phyloP scores from a whole-genome alignment of 1,284 basidiomycete species.

The Trichosporon sp. region DNA sequence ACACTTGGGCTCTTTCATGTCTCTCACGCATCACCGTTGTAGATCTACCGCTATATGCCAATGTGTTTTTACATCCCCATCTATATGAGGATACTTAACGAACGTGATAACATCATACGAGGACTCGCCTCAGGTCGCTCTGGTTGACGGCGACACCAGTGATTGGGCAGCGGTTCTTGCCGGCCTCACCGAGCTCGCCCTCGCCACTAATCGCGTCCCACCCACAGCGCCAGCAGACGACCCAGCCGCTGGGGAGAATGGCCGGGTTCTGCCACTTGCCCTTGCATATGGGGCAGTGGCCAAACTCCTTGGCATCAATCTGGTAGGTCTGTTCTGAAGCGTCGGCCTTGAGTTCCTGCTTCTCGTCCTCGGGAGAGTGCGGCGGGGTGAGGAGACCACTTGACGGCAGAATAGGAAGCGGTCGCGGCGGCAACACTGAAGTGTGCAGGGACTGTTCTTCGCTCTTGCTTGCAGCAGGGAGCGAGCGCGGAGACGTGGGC shows the following conservation, averaged over 20 bases:
- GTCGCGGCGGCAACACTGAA: conserved; percentile 71
- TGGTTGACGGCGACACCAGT: conserved; percentile 72
- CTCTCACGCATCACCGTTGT: conserved; percentile 3
- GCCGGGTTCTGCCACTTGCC: conserved; percentile 81
- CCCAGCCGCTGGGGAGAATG: conserved; percentile 87
- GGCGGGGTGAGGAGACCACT: conserved; percentile 40
- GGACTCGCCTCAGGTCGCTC: conserved; percentile 84
- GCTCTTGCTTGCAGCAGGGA: conserved; percentile 66
- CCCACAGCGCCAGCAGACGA: conserved; percentile 93
- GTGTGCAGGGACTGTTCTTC: conserved; percentile 62
- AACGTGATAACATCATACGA: conserved; percentile 60
- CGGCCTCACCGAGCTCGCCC: conserved; percentile 42
- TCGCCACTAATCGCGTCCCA: conserved; percentile 76
- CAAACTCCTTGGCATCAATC: conserved; percentile 63
- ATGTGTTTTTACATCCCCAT: conserved; percentile 13
- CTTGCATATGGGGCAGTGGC: conserved; percentile 80
- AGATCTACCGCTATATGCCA: conserved; percentile 14
- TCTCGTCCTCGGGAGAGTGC: conserved; percentile 60
- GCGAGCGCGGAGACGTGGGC: conserved; percentile 82
- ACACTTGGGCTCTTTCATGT: conserved; percentile 11
- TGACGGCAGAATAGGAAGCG: conserved; percentile 61
- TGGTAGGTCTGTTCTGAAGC: conserved; percentile 26
- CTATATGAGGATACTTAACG: background rate
- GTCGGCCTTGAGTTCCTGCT: conserved; percentile 62
- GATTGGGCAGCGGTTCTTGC: conserved; percentile 74